A percentile compares a stretch with the other conserved stretches of the same genome.
Evolutionary conservation across 2,329 filamentous ascomycete species (phyloP).

Genomic region (Fusarium torreyae): DNA sequence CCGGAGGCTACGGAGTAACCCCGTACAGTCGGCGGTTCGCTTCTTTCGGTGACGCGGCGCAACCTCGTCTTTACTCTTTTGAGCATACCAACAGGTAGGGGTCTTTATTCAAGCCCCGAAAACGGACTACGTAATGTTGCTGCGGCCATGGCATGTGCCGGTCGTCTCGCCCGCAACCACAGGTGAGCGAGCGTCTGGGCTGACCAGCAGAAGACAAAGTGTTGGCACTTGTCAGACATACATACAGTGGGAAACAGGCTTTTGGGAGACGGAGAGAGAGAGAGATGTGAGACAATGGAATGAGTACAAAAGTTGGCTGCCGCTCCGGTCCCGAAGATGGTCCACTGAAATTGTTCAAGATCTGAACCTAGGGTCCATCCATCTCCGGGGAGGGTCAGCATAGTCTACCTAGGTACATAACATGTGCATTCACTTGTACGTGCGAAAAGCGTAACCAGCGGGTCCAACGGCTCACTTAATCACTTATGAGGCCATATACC

Average conservation of each 20-base stretch:
- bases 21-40: conserved; percentile 25
- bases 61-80: conserved; percentile 25
- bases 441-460: conserved; percentile 2
- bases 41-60: conserved; percentile 42
- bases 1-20: conserved; percentile 33
- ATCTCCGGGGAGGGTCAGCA: conserved; percentile 28
- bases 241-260: not conserved
- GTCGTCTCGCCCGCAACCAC: conserved; percentile 1
- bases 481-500: not conserved
- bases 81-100: conserved; percentile 9
- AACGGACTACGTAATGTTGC: conserved; percentile 35
- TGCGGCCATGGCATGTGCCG: conserved; percentile 22
- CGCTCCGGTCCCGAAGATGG: conserved; percentile 21
- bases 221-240: not conserved
- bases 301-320: conserved; percentile 11
- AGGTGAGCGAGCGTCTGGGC: not conserved
- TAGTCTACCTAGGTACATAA: not conserved
- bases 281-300: conserved; percentile 4
- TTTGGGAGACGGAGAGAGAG: not conserved
- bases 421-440: conserved; percentile 17
- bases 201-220: not conserved
- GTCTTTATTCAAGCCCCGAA: conserved; percentile 27
- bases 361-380: conserved; percentile 26
- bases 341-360: conserved; percentile 19
- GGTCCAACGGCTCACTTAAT: not conserved